Evolutionary conservation across 1,284 basidiomycete genomes (phyloP).

Genomic region (Sporisorium graminicola): DNA sequence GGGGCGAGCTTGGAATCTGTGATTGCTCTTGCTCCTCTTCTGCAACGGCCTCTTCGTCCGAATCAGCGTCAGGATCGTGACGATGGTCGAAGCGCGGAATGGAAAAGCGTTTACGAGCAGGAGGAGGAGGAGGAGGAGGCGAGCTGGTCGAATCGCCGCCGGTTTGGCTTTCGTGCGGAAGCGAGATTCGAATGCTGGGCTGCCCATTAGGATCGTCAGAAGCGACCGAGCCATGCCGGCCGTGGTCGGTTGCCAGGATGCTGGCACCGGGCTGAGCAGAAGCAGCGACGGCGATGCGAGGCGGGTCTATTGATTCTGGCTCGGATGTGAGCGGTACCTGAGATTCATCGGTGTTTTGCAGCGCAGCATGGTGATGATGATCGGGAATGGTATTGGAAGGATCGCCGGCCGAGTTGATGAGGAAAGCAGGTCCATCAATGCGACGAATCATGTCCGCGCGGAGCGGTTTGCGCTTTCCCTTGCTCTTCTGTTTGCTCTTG

Average conservation of each 20-base stretch:
- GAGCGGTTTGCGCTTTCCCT: conserved; percentile 55
- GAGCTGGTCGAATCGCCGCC: not conserved
- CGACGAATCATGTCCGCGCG: conserved; percentile 68
- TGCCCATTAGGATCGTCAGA: conserved; percentile 16
- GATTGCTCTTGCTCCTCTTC: conserved; percentile 9
- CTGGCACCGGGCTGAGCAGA: conserved; percentile 24
- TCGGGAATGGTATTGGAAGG: conserved; percentile 47
- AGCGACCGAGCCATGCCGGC: conserved; percentile 2
- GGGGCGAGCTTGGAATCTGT: conserved; percentile 16
- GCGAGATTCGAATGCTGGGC: conserved; percentile 46
- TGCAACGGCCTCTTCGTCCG: conserved; percentile 27
- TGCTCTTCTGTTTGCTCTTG: conserved; percentile 43
- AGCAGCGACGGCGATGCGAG: not conserved
- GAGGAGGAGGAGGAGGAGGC: not conserved
- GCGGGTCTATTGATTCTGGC: conserved; percentile 10
- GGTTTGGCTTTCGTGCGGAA: conserved; percentile 15
- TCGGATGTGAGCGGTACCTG: conserved; percentile 9
- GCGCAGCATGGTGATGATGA: not conserved
- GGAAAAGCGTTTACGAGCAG: conserved; percentile 28
- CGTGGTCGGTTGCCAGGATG: conserved; percentile 24
- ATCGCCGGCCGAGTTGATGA: conserved; percentile 64
- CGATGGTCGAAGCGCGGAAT: conserved; percentile 38
- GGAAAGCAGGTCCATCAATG: conserved; percentile 65
- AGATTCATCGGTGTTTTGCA: not conserved
- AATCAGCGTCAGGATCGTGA: conserved; percentile 40